These are phyloP conservation scores for Talaromyces sp. DNA, from an alignment of 2,329 filamentous ascomycete species.

Conservation along the genomic window DNA sequence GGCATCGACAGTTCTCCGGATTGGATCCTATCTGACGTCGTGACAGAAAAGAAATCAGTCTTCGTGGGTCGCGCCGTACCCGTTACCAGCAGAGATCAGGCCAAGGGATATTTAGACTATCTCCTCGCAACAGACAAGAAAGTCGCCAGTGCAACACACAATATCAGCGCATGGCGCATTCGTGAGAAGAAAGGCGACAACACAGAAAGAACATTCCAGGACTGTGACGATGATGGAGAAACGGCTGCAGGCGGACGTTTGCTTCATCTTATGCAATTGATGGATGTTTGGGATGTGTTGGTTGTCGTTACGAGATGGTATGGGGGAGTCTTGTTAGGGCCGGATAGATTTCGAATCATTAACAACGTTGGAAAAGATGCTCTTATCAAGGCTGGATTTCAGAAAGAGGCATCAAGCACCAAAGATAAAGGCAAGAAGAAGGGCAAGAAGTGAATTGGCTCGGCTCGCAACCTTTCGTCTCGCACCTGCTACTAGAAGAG, in stretches of 20 bases:
- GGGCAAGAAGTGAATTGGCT: slow-evolving; percentile 37
- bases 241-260: slow-evolving; percentile 82
- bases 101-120: slow-evolving; percentile 67
- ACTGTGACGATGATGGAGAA: slow-evolving; percentile 96
- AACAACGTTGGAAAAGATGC: slow-evolving; percentile 82
- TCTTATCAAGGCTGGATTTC: slow-evolving; percentile 72
- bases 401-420: slow-evolving; percentile 47
- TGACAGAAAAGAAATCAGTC: slow-evolving; percentile 79
- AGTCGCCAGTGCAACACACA: slow-evolving; percentile 83
- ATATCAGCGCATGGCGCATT: slow-evolving; percentile 93
- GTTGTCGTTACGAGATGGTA: slow-evolving; percentile 96
- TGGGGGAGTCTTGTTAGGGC: slow-evolving; percentile 83
- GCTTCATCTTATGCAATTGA: slow-evolving; percentile 87
- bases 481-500: too few species aligned
- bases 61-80: slow-evolving; percentile 76
- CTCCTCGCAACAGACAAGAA: slow-evolving; percentile 80
- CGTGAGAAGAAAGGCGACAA: slow-evolving; percentile 45
- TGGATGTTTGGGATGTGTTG: slow-evolving; percentile 89
- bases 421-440: slow-evolving; percentile 57
- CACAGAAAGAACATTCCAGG: slow-evolving; percentile 65
- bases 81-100: slow-evolving; percentile 68
- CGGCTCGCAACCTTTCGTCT: too few species aligned
- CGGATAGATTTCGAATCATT: slow-evolving; percentile 85
- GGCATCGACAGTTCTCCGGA: slow-evolving; percentile 45
- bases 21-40: slow-evolving; percentile 72